A percentile compares a stretch with the other conserved stretches of the same genome.
These are phyloP conservation scores for Paraphaeosphaeria sporulosa DNA, from an alignment of 2,329 filamentous ascomycete species.

Conservation along the genomic window DNA sequence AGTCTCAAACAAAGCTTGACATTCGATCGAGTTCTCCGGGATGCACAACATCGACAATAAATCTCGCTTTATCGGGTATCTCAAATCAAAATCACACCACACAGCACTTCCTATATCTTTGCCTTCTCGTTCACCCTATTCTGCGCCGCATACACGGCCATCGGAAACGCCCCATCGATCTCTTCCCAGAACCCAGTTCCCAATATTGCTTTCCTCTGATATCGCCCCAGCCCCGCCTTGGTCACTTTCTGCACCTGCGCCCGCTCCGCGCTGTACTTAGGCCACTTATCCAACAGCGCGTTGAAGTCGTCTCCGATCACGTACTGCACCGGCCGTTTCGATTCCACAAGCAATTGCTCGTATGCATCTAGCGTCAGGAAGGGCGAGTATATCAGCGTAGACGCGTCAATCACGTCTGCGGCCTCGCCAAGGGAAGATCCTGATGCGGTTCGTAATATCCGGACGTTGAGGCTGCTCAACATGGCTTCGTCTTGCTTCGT, in stretches of 20 bases:
- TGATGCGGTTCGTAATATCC: conserved; percentile 34
- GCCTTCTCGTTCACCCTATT: conserved; percentile 11
- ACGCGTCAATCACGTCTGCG: conserved; percentile 24
- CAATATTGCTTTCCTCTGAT: conserved; percentile 27
- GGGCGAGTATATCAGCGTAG: conserved; percentile 37
- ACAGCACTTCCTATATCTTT: neutral
- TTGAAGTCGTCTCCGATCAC: conserved; percentile 41
- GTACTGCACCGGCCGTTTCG: conserved; percentile 19
- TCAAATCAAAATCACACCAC: neutral
- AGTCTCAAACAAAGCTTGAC: no score
- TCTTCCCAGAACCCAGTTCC: conserved; percentile 34
- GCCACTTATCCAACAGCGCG: conserved; percentile 36
- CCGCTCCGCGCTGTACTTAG: conserved; percentile 34
- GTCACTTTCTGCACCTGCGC: conserved; percentile 30
- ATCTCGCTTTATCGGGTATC: conserved; percentile 8
- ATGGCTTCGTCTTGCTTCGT: conserved; percentile 37
- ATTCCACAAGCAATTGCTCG: conserved; percentile 18
- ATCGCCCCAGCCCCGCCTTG: conserved; percentile 20
- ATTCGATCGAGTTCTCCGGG: no score
- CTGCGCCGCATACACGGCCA: conserved; percentile 33
- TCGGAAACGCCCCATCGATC: conserved; percentile 36
- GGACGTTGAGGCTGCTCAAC: conserved; percentile 27
- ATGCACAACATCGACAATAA: neutral
- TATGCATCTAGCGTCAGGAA: conserved; percentile 37
- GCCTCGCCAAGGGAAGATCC: conserved; percentile 37